A percentile compares a stretch with the other conserved stretches of the same genome.
These are phyloP conservation scores for Fusarium goolgardi DNA, from an alignment of 2,329 filamentous ascomycete species.

Conservation along the genomic window DNA sequence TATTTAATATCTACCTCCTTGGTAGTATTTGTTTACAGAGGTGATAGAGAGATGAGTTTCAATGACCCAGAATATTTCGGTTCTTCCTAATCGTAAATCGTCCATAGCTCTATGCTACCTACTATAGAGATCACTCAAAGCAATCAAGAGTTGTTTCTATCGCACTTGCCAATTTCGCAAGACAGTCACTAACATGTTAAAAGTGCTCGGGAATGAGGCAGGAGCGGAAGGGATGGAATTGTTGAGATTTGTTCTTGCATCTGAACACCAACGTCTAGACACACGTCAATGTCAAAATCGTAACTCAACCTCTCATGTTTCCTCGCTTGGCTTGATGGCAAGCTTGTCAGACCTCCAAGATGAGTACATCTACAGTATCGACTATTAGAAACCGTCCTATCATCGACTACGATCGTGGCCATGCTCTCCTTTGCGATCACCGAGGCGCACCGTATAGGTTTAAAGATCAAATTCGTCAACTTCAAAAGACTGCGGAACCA, in stretches of 20 bases:
- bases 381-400: slow-evolving; percentile 25
- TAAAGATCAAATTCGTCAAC: slow-evolving; percentile 32
- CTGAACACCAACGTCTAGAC: neutral
- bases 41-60: neutral
- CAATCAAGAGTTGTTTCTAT: neutral
- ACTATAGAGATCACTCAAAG: neutral
- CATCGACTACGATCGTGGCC: slow-evolving; percentile 45
- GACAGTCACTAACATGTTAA: neutral
- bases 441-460: slow-evolving; percentile 46
- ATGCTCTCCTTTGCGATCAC: slow-evolving; percentile 47
- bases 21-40: neutral
- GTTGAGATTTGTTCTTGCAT: neutral
- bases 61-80: rapidly evolving
- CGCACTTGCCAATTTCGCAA: neutral
- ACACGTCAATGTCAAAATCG: neutral
- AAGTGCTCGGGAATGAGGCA: neutral
- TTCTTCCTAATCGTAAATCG: neutral
- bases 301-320: neutral
- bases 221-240: neutral
- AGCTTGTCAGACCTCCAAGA: neutral
- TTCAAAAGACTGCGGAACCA: slow-evolving; percentile 32
- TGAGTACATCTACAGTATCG: slow-evolving; percentile 13
- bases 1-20: neutral
- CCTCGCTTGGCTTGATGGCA: neutral
- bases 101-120: neutral